Base-by-base conservation (phyloP, 2,329 filamentous ascomycete species). In the Coniella vitis region DNA sequence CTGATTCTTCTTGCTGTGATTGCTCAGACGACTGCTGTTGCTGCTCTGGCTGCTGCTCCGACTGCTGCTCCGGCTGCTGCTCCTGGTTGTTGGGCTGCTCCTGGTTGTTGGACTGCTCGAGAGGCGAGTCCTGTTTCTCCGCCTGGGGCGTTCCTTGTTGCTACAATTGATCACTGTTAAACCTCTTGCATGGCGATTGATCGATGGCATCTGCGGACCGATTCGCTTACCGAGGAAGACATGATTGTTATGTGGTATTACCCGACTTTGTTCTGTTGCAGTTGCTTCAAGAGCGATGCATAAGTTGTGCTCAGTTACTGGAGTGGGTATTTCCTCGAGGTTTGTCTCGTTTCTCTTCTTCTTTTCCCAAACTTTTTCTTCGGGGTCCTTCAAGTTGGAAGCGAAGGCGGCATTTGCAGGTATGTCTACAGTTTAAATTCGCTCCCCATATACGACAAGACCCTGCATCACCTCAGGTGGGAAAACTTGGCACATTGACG, bases 401-500 rank as follows among this genome's bases (percentile, higher is more conserved):
- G 44, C 42, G 4, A 45, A 49, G 41, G 19, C 31, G 48, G 39
- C 41, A 29, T 44, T 49, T 38, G 39, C 47, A 45, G 45, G 44
- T 51, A 32, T 42, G 45, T 45, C 48, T 53, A 48, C 45, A 37
- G 49, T 53, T 51, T 51, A 51, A 53, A 51, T 38, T 31, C 14
- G 14, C 17, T 14, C 29, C 12, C 21, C 14, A 10, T 25, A 32
- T 47, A 16, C 43, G 47, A 45, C 17, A 38, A 45, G 43, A 47
- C 48, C 44, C 40, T 51, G 36, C 51, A 44, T 51, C 29, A n/a
- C n/a, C n/a, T n/a, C n/a, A n/a, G n/a, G 45, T 13, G 20, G 14
- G 16, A 38, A 51, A 51, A 53, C 44, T 53, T 53, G 51, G 51
- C 51, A 53, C 44, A 36, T 53, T 53, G 51, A 53, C 51, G 51